phyloP scores from a whole-genome alignment of 495 filamentous ascomycete genomes.

The Aspergillus sclerotiicarbonarius region DNA sequence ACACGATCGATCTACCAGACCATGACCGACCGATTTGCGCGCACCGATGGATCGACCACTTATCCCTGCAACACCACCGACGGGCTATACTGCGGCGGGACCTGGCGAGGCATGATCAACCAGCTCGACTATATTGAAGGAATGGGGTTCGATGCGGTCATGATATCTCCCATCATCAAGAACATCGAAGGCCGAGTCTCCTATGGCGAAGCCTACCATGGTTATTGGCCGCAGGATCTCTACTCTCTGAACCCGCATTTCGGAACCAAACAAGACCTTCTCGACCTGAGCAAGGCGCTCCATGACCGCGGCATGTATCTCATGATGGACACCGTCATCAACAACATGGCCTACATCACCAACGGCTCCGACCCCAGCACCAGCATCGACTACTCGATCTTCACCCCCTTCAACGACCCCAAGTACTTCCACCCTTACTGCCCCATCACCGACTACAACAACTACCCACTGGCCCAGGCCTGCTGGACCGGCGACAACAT shows the following conservation, averaged over 20 bases:
- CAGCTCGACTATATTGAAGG: slow-evolving; percentile 58
- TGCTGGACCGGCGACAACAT: slow-evolving; percentile 63
- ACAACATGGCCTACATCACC: slow-evolving; percentile 62
- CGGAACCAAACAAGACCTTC: slow-evolving; percentile 62
- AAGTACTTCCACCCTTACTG: slow-evolving; percentile 68
- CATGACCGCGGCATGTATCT: slow-evolving; percentile 66
- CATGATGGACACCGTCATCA: slow-evolving; percentile 77
- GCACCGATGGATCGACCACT: slow-evolving; percentile 59
- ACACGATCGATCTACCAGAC: slow-evolving; percentile 70
- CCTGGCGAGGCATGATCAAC: slow-evolving; percentile 67
- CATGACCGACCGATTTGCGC: slow-evolving; percentile 73
- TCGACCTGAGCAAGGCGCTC: slow-evolving; percentile 55
- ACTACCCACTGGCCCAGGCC: slow-evolving; percentile 45
- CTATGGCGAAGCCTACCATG: slow-evolving; percentile 66
- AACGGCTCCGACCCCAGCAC: slow-evolving; percentile 52
- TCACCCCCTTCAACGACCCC: slow-evolving; percentile 62
- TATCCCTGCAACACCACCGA: slow-evolving; percentile 41
- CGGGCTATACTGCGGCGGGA: slow-evolving; percentile 70
- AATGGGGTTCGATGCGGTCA: slow-evolving; percentile 80
- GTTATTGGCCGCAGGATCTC: slow-evolving; percentile 71
- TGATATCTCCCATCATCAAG: slow-evolving; percentile 75
- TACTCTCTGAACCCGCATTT: slow-evolving; percentile 65
- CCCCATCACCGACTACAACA: slow-evolving; percentile 59
- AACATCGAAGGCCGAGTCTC: slow-evolving; percentile 49
- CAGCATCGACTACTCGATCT: slow-evolving; percentile 57